These are phyloP conservation scores for Halteria grandinella DNA, from an alignment of 73 alveolate species.

Conservation along the genomic window DNA sequence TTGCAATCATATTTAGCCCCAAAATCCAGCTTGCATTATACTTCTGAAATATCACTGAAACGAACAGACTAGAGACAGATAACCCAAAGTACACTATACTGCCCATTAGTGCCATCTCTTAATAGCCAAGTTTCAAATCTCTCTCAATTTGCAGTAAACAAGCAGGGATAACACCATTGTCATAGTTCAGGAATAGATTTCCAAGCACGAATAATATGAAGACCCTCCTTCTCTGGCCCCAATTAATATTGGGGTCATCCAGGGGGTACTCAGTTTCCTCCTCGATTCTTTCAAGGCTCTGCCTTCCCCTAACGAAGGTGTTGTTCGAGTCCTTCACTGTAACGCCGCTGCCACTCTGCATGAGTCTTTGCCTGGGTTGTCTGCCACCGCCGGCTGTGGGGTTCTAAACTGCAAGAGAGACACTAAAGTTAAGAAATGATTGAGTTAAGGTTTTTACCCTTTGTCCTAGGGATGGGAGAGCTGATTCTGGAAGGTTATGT, in stretches of 20 bases:
- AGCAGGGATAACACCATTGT: conserved; percentile 93
- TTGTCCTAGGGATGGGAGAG: too few species aligned
- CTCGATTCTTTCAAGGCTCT: conserved; percentile 29
- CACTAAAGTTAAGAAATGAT: too few species aligned
- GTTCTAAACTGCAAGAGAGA: too few species aligned
- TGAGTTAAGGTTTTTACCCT: too few species aligned
- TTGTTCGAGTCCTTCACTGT: too few species aligned
- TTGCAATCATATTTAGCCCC: conserved; percentile 66
- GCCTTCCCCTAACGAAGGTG: background rate
- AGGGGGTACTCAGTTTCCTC: conserved; percentile 55
- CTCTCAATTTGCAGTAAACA: conserved; percentile 78
- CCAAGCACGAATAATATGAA: conserved; percentile 73
- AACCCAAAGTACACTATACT: conserved; percentile 91
- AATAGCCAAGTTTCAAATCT: conserved; percentile 76
- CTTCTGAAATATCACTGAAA: conserved; percentile 77
- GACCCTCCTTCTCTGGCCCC: conserved; percentile 67
- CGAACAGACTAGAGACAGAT: conserved; percentile 79
- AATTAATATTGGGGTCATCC: conserved; percentile 51
- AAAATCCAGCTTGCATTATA: conserved; percentile 77
- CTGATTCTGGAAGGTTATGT: too few species aligned
- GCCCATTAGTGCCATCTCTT: conserved; percentile 88
- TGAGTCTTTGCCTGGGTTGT: too few species aligned
- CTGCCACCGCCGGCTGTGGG: too few species aligned
- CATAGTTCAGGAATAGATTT: conserved; percentile 85
- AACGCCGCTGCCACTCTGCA: too few species aligned